These are phyloP conservation scores for Cyphellophora europaea DNA, from an alignment of 2,329 filamentous ascomycete genomes.

Conservation along the genomic window DNA sequence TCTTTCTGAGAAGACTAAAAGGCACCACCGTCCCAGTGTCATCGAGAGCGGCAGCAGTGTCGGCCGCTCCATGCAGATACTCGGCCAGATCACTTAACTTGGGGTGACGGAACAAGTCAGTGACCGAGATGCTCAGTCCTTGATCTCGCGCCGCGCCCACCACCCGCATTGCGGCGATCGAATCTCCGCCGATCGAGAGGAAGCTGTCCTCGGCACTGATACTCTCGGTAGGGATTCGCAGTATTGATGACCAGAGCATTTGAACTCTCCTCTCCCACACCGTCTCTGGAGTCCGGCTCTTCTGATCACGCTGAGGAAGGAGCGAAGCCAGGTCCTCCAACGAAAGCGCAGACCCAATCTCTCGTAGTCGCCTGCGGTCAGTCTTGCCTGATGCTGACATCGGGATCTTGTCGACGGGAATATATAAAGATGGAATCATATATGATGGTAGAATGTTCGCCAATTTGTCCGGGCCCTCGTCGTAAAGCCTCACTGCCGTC, in stretches of 20 bases:
- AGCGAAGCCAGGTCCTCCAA: slow-evolving; percentile 23
- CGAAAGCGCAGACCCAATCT: slow-evolving; percentile 20
- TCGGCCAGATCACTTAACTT: slow-evolving; percentile 34
- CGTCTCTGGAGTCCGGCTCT: slow-evolving; percentile 12
- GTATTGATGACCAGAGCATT: slow-evolving; percentile 23
- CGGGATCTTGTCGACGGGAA: slow-evolving; percentile 25
- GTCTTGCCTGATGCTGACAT: slow-evolving; percentile 24
- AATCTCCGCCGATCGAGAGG: slow-evolving; percentile 24
- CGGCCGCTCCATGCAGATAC: slow-evolving; percentile 27
- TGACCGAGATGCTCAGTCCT: slow-evolving; percentile 17
- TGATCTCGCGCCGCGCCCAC: slow-evolving; percentile 16
- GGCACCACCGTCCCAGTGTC: no score
- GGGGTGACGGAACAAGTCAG: slow-evolving; percentile 26
- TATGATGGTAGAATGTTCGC: slow-evolving; percentile 20
- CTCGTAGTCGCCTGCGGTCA: slow-evolving; percentile 22
- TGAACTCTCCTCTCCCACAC: slow-evolving; percentile 5
- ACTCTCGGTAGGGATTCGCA: slow-evolving; percentile 24
- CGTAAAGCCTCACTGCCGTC: slow-evolving; percentile 3
- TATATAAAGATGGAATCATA: slow-evolving; percentile 27
- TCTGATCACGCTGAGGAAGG: no score
- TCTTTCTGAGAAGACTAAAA: no score
- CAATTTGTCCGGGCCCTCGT: slow-evolving; percentile 8
- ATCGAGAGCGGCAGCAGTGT: slow-evolving; percentile 9
- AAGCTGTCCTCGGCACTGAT: slow-evolving; percentile 27
- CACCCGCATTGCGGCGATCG: slow-evolving; percentile 22